Base-by-base conservation (phyloP, 2,329 filamentous ascomycete genomes). In the Colletotrichum shisoi region DNA sequence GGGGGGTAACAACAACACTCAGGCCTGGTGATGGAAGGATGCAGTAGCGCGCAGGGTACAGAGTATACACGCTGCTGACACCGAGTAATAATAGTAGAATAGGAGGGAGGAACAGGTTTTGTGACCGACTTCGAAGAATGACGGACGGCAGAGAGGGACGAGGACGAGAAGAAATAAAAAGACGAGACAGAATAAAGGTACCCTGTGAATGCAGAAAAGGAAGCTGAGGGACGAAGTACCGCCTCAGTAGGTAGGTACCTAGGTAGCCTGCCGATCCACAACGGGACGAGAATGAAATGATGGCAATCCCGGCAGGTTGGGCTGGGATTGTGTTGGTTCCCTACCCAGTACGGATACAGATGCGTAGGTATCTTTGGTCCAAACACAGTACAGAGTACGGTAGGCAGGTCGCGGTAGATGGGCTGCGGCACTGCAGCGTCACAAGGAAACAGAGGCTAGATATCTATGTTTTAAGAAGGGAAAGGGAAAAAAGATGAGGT, bases 201-300 rank as follows among this genome's bases (percentile, higher is more conserved):
- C 31, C 27, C 31, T 34, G 8, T 34, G 31, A 34, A 34, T n/a
- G 34, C 31, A 15, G 11, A 27, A 19, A 24, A 19, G n/a, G 4
- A 31, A 9, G 31, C 53, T 49, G 27, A 19, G 17, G 17, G 31
- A n/a, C 9, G 37, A 54, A 63, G 61, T 64, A 56, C 19, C 17
- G 24, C 31, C 31, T 34, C 31, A 34, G 31, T 9, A 34, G 27
- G 27, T 2, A 31, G 27, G 27, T 8, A 31, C 7, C 7, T 34
- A 34, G 7, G 7, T 34, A 9, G 31, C 8, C 31, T 21, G 27
- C 46, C 39, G 48, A 21, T 67, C 65, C 61, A 67, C 45, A 44
- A 51, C 56, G 54, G 56, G 65, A 65, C 44, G 61, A 56, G 64
- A 57, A 54, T 67, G 64, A 48, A 49, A 49, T 58, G 49, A 67